Percentiles rank a stretch among this genome's conserved stretches.
These are phyloP conservation scores for Ciborinia camelliae DNA, from an alignment of 2,329 filamentous ascomycete species.

Conservation along the genomic window DNA sequence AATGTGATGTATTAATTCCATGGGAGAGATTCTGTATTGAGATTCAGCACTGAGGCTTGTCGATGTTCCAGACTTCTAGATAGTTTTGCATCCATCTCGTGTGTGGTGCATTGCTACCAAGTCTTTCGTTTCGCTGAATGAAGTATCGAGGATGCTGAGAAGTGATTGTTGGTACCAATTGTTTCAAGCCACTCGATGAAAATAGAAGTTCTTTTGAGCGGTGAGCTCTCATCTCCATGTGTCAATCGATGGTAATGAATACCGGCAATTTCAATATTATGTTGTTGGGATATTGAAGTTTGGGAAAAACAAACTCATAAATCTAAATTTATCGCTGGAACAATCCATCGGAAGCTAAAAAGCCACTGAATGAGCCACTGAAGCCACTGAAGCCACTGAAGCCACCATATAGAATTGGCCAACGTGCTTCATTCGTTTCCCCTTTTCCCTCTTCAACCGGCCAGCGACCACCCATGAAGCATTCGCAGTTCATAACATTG, in stretches of 20 bases:
- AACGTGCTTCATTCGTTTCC: neutral
- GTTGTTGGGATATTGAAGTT: neutral
- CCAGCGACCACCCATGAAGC: neutral
- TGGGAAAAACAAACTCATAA: neutral
- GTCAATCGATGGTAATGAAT: neutral
- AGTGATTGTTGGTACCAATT: neutral
- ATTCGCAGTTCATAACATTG: neutral
- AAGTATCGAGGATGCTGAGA: neutral
- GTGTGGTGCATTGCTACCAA: neutral
- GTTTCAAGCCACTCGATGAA: neutral
- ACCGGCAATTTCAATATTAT: neutral
- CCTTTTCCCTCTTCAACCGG: neutral
- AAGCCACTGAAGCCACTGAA: neutral
- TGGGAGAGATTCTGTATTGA: neutral
- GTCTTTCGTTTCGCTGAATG: neutral
- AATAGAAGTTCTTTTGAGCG: neutral
- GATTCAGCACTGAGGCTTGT: neutral
- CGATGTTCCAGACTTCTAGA: neutral
- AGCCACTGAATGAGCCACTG: slow-evolving; percentile 1
- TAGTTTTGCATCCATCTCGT: neutral
- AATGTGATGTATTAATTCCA: neutral
- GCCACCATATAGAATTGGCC: neutral
- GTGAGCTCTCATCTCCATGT: neutral
- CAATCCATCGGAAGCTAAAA: neutral
- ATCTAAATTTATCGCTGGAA: neutral